Conservation (phyloP, 2,329 filamentous ascomycete genomes). For the Corinectria fuckeliana region DNA sequence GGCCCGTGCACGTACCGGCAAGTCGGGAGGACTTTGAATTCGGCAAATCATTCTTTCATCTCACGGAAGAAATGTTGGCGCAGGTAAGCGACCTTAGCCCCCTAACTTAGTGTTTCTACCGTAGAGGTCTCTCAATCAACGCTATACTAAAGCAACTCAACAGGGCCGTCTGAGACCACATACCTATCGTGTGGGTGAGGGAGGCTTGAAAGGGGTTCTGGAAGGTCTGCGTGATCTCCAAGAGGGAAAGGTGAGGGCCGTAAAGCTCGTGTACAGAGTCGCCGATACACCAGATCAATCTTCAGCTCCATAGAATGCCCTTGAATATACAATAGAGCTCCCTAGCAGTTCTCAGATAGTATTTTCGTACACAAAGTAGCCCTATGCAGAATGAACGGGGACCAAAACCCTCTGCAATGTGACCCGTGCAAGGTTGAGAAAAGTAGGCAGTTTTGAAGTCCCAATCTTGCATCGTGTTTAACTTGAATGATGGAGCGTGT, state of each 20-base stretch:
- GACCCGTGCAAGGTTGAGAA: no score
- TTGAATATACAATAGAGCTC: no score
- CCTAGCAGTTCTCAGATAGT: no score
- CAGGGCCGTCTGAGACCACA: neutral
- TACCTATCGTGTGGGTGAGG: neutral
- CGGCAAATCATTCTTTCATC: neutral
- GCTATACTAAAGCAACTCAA: no score
- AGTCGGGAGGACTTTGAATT: constrained; percentile 4
- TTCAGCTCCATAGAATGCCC: no score
- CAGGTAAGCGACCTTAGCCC: neutral
- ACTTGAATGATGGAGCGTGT: no score
- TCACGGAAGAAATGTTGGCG: neutral
- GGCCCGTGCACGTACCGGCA: neutral
- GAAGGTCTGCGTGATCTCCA: constrained; percentile 6
- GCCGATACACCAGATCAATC: neutral
- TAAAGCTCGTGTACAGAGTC: constrained; percentile 11
- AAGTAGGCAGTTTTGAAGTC: no score
- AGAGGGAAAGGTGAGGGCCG: neutral
- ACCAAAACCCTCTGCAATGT: no score
- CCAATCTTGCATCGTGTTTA: no score
- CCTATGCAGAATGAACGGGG: no score
- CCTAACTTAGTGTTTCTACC: neutral
- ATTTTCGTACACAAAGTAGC: no score
- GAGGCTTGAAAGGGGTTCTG: neutral
- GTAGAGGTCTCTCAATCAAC: neutral